Percentiles rank a stretch among this genome's conserved stretches.
phyloP scores from a whole-genome alignment of 768 basidiomycete species.

The Atractiella rhizophila region DNA sequence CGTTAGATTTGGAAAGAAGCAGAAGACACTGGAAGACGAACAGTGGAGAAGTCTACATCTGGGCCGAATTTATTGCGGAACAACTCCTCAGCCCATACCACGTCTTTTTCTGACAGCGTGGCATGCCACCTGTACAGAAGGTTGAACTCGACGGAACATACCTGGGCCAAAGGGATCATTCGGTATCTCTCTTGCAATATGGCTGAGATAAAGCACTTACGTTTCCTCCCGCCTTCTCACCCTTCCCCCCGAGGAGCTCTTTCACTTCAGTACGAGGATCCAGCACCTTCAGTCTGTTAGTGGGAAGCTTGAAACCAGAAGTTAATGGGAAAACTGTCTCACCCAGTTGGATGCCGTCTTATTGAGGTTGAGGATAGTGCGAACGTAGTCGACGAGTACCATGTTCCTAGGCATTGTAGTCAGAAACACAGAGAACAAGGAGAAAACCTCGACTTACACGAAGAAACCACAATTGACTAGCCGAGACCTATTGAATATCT shows the following conservation, averaged over 20 bases:
- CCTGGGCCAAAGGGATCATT: too few relatives aligned
- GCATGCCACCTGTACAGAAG: conserved; percentile 2
- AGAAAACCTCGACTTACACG: conserved; percentile 6
- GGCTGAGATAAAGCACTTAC: too few relatives aligned
- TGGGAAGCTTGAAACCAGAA: neutral
- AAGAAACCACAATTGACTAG: conserved; percentile 12
- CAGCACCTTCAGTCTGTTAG: neutral
- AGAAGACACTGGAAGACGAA: neutral
- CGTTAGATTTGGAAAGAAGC: neutral
- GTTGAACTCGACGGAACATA: conserved; percentile 2
- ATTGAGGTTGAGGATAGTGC: conserved; percentile 8
- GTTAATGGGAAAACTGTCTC: neutral
- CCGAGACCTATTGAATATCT: conserved; percentile 11
- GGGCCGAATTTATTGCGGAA: neutral
- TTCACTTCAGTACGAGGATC: neutral
- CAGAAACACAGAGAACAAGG: neutral
- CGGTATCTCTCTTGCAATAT: too few relatives aligned
- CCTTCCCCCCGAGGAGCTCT: neutral
- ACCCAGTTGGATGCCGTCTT: conserved; percentile 6
- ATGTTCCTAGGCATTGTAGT: conserved; percentile 5
- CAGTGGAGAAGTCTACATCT: neutral
- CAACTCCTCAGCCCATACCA: neutral
- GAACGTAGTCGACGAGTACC: neutral
- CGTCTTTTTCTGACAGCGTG: neutral
- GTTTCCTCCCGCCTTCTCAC: neutral